A percentile compares a stretch with the other conserved stretches of the same genome.
These are phyloP conservation scores for Solanum microdontum DNA, from an alignment of 257 asterid species.

Conservation along the genomic window DNA sequence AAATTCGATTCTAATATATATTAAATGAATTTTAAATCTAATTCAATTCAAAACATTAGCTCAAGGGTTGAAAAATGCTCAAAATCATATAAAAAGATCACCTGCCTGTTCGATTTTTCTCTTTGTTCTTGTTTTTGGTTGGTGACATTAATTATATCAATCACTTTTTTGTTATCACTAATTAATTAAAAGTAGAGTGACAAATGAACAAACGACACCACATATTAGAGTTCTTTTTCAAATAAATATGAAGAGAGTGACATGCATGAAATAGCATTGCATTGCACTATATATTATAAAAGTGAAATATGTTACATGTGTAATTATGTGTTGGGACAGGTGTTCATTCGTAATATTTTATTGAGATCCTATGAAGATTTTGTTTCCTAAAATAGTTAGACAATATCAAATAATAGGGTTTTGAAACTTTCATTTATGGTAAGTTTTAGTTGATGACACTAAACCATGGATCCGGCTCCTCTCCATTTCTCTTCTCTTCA, in stretches of 20 bases:
- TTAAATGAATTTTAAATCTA: not conserved
- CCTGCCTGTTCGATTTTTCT: not conserved
- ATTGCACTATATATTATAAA: not conserved
- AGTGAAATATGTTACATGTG: not conserved
- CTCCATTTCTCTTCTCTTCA: too few species aligned
- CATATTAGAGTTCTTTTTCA: not conserved
- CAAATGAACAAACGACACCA: not conserved
- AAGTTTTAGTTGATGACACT: not conserved
- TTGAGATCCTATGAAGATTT: not conserved
- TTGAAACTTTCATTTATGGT: not conserved
- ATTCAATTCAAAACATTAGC: too few species aligned
- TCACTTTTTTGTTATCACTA: not conserved
- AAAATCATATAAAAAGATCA: too few species aligned
- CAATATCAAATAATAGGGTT: not conserved
- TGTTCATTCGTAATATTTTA: not conserved
- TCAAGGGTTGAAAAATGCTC: too few species aligned
- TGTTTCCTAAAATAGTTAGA: not conserved
- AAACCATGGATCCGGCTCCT: not conserved
- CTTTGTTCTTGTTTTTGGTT: not conserved
- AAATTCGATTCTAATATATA: too few species aligned
- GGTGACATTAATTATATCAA: not conserved
- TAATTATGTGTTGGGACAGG: not conserved
- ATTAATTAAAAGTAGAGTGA: not conserved
- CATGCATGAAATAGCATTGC: not conserved
- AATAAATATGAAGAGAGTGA: not conserved